Conservation (phyloP, 2,329 filamentous ascomycete genomes). For the Xylaria sp. region DNA sequence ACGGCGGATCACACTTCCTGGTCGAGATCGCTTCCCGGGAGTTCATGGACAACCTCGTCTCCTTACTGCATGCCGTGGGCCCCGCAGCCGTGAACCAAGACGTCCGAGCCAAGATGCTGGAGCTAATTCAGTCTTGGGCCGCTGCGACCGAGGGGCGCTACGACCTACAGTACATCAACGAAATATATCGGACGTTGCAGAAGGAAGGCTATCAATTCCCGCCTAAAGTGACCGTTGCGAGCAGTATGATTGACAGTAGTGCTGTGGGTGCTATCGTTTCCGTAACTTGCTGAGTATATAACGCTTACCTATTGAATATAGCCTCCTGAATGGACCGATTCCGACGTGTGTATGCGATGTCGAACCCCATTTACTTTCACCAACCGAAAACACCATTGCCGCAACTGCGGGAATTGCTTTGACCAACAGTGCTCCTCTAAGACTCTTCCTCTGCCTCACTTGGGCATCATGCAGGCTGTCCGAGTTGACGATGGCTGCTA, state of each 20-base stretch:
- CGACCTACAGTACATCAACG: slow-evolving; percentile 85
- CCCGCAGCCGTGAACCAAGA: slow-evolving; percentile 80
- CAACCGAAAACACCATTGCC: slow-evolving; percentile 97
- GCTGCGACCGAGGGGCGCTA: slow-evolving; percentile 85
- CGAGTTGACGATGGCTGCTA: slow-evolving; percentile 97
- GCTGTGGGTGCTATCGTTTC: slow-evolving; percentile 69
- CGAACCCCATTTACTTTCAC: slow-evolving; percentile 96
- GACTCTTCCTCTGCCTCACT: slow-evolving; percentile 84
- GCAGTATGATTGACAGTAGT: slow-evolving; percentile 97
- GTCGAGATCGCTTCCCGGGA: slow-evolving; percentile 94
- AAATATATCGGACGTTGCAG: slow-evolving; percentile 85
- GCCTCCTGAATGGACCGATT: slow-evolving; percentile 97
- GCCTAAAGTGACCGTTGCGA: slow-evolving; percentile 85
- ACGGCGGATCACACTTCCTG: slow-evolving; percentile 94
- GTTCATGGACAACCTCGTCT: slow-evolving; percentile 97
- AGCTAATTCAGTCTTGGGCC: slow-evolving; percentile 94
- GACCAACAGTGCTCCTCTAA: slow-evolving; percentile 95
- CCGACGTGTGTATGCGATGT: slow-evolving; percentile 98
- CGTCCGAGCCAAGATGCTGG: slow-evolving; percentile 89
- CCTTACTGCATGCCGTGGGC: slow-evolving; percentile 84
- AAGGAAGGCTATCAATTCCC: slow-evolving; percentile 90
- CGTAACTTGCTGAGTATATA: background rate
- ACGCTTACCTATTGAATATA: slow-evolving; percentile 52
- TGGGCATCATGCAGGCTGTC: slow-evolving; percentile 90
- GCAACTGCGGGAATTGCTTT: slow-evolving; percentile 98